Evolutionary conservation across 2,329 filamentous ascomycete species (phyloP), one percentile per base, ranked within the genome.

Genomic region (Lachnellula subtilissima): DNA sequence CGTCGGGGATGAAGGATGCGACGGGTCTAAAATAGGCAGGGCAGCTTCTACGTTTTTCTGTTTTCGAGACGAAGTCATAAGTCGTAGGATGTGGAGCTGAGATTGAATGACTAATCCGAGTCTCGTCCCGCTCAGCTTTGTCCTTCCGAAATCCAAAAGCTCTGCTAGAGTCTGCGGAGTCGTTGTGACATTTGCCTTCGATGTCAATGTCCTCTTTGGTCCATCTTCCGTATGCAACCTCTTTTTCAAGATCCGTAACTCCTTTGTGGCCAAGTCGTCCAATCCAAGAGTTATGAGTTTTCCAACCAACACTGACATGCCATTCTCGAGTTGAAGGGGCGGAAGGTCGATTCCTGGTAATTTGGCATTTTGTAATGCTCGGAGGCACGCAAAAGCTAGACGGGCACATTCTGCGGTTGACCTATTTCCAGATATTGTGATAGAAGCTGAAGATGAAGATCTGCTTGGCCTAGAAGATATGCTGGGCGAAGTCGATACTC

Each of bases 291-390:
- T 74, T 14, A 91, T 73, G 1, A 92, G 74, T 67, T 85, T 89
- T 40, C 81, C 81, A 40, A 87, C 72, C 52, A 92, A 77, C 0
- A 85, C 83, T 15, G 87, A 81, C 78, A 89, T 88, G 53, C 88
- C 89, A 57, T 78, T 84, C 67, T 92, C 89, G 4, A 92, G 71
- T 66, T 92, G 87, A 40, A 88, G 73, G 46, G 81, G 78, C 1
- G 83, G 78, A n/a, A 85, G 73, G 9, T 78, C 72, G 9, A 83
- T 72, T 8, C 78, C 76, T 5, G 79, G 73, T 1, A 79, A 73
- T 25, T 79, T 75, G 19, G 70, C 69, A 32, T 71, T 75, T 50
- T 87, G 81, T 23, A 84, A 65, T 28, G 78, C 76, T 50, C 86
- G 78, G 40, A 92, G 74, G 50, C 82, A 84, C 6, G 79, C 73